Conservation (phyloP, 176 grass and related monocot genomes). For the Oryza australiensis region DNA sequence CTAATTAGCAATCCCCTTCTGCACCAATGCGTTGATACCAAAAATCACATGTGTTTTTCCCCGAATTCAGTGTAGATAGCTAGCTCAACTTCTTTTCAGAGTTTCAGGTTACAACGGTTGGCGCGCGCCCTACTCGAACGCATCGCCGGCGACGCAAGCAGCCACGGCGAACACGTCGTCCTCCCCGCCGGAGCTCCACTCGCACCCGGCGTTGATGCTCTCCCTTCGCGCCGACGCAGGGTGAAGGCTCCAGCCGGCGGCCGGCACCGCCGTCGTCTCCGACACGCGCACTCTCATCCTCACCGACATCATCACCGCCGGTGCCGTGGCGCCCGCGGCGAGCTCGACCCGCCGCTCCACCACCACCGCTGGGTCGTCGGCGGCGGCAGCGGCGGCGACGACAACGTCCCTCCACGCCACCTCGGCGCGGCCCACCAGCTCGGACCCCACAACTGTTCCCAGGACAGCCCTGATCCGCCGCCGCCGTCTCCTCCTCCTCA, state of each 20-base stretch:
- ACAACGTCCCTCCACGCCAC: constrained; percentile 38
- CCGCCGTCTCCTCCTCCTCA: constrained; percentile 16
- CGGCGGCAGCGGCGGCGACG: not conserved
- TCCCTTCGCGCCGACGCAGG: not conserved
- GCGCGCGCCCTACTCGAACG: constrained; percentile 19
- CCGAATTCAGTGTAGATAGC: not conserved
- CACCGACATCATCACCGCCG: constrained; percentile 18
- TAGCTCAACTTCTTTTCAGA: not conserved
- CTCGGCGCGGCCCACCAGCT: constrained; percentile 34
- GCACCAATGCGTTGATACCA: no score
- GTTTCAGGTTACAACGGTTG: not conserved
- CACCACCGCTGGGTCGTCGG: not conserved
- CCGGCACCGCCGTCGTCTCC: not conserved
- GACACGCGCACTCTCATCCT: constrained; percentile 31
- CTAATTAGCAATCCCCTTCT: no score
- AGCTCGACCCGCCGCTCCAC: constrained; percentile 22
- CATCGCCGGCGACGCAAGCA: constrained; percentile 18
- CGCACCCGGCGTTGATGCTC: not conserved
- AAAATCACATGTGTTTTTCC: no score
- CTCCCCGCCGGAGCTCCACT: constrained; percentile 8
- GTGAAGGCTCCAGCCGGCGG: not conserved
- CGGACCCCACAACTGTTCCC: not conserved
- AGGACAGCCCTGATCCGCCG: not conserved
- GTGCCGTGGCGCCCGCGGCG: not conserved
- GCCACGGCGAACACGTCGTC: constrained; percentile 15